Evolutionary conservation across 208 protist species (phyloP), one percentile per base, ranked within the genome.

Genomic region (Acanthamoeba royreba): DNA sequence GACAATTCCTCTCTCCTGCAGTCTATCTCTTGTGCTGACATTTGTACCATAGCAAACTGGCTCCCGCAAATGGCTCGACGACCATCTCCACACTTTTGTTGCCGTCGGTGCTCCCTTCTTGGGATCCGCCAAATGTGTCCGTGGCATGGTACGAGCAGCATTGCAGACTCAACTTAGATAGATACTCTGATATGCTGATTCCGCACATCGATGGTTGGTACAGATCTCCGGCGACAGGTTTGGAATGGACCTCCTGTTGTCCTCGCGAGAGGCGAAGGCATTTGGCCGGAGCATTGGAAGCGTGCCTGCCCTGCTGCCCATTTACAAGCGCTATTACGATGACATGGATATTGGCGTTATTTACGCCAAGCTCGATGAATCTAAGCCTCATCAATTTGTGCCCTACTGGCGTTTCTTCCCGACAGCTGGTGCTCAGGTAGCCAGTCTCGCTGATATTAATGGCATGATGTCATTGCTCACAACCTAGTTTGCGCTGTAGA

Each of bases 31-130:
- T 55, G 49, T 55, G 9, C 49, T 25, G 8, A 28, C 22, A 13
- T 74, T 74, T 25, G 8, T 74, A 13, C 33, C 38, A 28, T 5
- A 45, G 38, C 74, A 31, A 8, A 52, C 74, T 17, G 74, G 74
- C 13, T 45, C 42, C n/a, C 74, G 42, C n/a, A 52, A 38, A 38
- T 85, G 74, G 74, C 38, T 85, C n/a, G 42, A 85, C 38, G 49
- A 81, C 11, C 35, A 93, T 33, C 38, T 93, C 28, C 88, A 93
- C 88, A 93, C 88, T n/a, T 93, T 93, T 19, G 55, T 93, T 0
- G 88, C 88, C 22, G 74, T 93, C 25, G 88, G 88, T 0, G 88
- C 88, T 9, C 88, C 88, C 2, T 93, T 46, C 45, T 15, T 93
- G 28, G 88, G 88, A 11, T 43, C 49, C 31, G 55, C 88, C 88